Conservation (phyloP, 257 asterid genomes). For the Nicotiana obtusifolia region DNA sequence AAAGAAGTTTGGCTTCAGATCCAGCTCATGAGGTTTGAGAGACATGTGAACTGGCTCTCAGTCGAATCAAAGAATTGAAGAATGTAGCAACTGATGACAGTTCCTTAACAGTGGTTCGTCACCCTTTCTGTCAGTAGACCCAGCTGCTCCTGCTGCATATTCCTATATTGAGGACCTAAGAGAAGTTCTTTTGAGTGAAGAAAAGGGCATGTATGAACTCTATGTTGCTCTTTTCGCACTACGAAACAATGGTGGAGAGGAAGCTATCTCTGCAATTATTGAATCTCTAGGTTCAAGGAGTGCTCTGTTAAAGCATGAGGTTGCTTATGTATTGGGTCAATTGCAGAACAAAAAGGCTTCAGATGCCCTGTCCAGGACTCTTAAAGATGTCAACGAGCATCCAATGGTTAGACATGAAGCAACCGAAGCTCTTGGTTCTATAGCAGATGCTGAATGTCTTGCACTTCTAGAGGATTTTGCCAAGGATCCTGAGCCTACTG, state of each 20-base stretch:
- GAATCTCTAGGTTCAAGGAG: slow-evolving; percentile 76
- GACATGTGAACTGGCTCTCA: slow-evolving; percentile 91
- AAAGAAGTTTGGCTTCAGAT: slow-evolving; percentile 63
- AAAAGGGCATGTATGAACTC: slow-evolving; percentile 78
- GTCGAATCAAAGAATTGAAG: slow-evolving; percentile 75
- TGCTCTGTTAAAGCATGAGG: slow-evolving; percentile 95
- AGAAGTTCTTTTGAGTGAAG: slow-evolving; percentile 59
- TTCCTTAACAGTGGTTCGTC: slow-evolving; percentile 39
- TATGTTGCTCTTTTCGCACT: slow-evolving; percentile 95
- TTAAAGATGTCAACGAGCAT: slow-evolving; percentile 65
- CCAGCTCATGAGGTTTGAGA: slow-evolving; percentile 95
- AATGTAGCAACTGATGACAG: slow-evolving; percentile 13
- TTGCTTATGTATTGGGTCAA: slow-evolving; percentile 94
- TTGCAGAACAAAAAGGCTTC: slow-evolving; percentile 84
- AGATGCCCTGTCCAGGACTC: slow-evolving; percentile 67
- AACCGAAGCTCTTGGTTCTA: slow-evolving; percentile 98
- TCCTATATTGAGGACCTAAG: slow-evolving; percentile 51
- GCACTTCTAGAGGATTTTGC: slow-evolving; percentile 65
- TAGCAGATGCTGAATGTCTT: slow-evolving; percentile 66
- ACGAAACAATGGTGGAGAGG: slow-evolving; percentile 69
- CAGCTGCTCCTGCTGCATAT: slow-evolving; percentile 79
- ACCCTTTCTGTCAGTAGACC: slow-evolving; percentile 89
- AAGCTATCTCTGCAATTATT: slow-evolving; percentile 74
- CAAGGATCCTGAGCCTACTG: slow-evolving; percentile 83
- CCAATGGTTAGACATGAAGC: slow-evolving; percentile 99